These are phyloP conservation scores for Prillingera fragicola DNA, from an alignment of 1,284 basidiomycete species.

Conservation along the genomic window DNA sequence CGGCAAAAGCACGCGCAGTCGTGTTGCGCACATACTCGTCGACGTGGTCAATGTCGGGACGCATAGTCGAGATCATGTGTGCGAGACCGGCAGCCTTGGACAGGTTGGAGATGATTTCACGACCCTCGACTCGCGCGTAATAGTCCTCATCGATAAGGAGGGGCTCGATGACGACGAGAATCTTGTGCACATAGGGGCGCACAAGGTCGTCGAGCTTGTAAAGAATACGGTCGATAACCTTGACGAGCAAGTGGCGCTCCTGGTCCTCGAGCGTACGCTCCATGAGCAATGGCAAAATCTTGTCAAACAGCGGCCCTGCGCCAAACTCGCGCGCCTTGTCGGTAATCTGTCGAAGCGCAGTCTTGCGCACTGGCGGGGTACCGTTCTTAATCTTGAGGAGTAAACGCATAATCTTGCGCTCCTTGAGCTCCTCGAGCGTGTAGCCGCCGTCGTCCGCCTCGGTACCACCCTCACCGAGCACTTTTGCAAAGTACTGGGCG, in stretches of 20 bases:
- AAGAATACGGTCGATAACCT: constrained; percentile 97
- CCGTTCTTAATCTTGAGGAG: constrained; percentile 99
- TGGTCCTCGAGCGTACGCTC: constrained; percentile 98
- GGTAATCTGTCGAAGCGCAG: constrained; percentile 95
- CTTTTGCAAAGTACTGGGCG: constrained; percentile 95
- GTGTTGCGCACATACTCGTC: constrained; percentile 99
- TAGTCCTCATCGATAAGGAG: constrained; percentile 99
- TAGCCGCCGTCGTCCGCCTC: constrained; percentile 80
- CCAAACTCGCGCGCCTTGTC: constrained; percentile 99
- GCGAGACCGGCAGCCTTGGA: constrained; percentile 98
- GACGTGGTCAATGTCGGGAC: constrained; percentile 98
- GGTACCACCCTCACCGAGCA: constrained; percentile 72
- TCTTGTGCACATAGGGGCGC: constrained; percentile 98
- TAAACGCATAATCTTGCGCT: constrained; percentile 99
- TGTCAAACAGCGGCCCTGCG: constrained; percentile 98
- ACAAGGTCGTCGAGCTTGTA: constrained; percentile 99
- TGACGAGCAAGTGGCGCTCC: constrained; percentile 95
- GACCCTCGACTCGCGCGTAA: constrained; percentile 97
- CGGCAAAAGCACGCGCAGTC: constrained; percentile 96
- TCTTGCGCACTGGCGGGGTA: constrained; percentile 95
- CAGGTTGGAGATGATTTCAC: constrained; percentile 98
- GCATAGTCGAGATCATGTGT: constrained; percentile 99
- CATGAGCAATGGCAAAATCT: constrained; percentile 97
- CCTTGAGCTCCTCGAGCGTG: constrained; percentile 97
- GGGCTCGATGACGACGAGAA: constrained; percentile 98